A percentile compares a stretch with the other conserved stretches of the same genome.
Evolutionary conservation across 345 rosid genomes (phyloP).

Genomic region (Hevea brasiliensis): DNA sequence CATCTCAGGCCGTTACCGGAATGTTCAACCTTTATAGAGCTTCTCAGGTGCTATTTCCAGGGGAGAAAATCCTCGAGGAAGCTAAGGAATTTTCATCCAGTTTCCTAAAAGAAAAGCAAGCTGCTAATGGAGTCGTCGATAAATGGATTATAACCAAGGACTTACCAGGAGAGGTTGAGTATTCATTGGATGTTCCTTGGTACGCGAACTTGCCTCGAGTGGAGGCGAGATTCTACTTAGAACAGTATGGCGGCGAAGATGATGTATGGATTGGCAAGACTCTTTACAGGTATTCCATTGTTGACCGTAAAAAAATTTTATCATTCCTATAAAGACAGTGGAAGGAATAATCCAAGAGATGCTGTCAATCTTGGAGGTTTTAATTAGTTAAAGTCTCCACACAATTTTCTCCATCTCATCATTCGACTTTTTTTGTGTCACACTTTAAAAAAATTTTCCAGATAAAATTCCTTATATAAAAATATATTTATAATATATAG

Average conservation of each 20-base stretch:
- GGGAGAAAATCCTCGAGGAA: conserved; percentile 64
- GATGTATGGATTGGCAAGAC: conserved; percentile 99
- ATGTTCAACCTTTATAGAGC: conserved; percentile 84
- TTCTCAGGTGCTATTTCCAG: conserved; percentile 68
- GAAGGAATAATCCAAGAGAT: no score
- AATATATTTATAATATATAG: not conserved
- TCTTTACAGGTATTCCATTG: conserved; percentile 61
- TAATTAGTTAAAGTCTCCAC: not conserved
- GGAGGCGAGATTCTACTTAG: conserved; percentile 82
- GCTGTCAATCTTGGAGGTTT: not conserved
- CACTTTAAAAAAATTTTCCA: not conserved
- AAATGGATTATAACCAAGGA: conserved; percentile 97
- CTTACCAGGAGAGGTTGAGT: conserved; percentile 85
- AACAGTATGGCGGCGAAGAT: conserved; percentile 87
- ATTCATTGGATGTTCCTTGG: conserved; percentile 79
- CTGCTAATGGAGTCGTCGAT: conserved; percentile 55
- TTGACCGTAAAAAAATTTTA: not conserved
- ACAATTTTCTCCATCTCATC: no score
- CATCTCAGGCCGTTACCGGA: conserved; percentile 88
- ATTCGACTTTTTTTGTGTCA: not conserved
- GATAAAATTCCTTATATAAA: not conserved
- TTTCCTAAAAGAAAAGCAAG: conserved; percentile 55
- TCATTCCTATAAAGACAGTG: not conserved
- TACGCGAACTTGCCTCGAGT: conserved; percentile 80
- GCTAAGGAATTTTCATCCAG: conserved; percentile 55